Percentiles rank a stretch among this genome's conserved stretches.
Evolutionary conservation across 1,284 basidiomycete genomes (phyloP).

Genomic region (Polyporus tsugae): DNA sequence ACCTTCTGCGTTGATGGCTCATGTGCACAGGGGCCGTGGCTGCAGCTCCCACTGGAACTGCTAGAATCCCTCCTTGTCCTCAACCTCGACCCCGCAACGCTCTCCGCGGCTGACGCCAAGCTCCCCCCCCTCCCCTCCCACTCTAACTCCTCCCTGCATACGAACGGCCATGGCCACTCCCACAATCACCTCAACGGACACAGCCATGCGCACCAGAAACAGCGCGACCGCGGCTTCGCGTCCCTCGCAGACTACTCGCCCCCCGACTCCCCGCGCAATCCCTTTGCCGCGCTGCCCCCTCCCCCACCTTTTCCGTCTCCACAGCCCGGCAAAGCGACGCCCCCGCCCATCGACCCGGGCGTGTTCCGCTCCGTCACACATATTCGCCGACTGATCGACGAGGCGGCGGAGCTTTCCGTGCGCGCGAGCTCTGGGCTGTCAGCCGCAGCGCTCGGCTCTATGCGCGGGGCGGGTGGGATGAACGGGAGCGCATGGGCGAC

Average conservation of each 20-base stretch:
- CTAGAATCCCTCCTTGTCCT: slow-evolving; percentile 80
- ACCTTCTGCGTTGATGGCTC: neutral
- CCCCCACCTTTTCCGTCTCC: slow-evolving; percentile 55
- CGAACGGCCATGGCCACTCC: slow-evolving; percentile 38
- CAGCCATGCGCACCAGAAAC: slow-evolving; percentile 37
- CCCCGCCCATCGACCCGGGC: slow-evolving; percentile 85
- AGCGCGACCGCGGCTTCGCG: slow-evolving; percentile 50
- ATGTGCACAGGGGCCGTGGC: slow-evolving; percentile 76
- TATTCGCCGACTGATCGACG: slow-evolving; percentile 82
- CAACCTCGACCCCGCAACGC: slow-evolving; percentile 75
- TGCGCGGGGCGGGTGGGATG: slow-evolving; percentile 51
- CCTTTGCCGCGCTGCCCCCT: slow-evolving; percentile 49
- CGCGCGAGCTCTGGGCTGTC: slow-evolving; percentile 83
- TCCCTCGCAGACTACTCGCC: slow-evolving; percentile 58
- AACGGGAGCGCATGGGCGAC: slow-evolving; percentile 61
- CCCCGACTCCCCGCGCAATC: slow-evolving; percentile 58
- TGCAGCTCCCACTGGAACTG: slow-evolving; percentile 84
- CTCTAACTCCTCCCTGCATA: slow-evolving; percentile 42
- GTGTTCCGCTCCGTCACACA: slow-evolving; percentile 77
- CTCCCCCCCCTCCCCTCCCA: slow-evolving; percentile 39
- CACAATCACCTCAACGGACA: slow-evolving; percentile 46
- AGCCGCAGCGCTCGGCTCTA: slow-evolving; percentile 71
- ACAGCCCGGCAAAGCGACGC: slow-evolving; percentile 67
- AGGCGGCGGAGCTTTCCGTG: slow-evolving; percentile 83
- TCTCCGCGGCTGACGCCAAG: slow-evolving; percentile 57